Conservation (phyloP, 1,284 basidiomycete genomes). For the Ganoderma resinaceum region DNA sequence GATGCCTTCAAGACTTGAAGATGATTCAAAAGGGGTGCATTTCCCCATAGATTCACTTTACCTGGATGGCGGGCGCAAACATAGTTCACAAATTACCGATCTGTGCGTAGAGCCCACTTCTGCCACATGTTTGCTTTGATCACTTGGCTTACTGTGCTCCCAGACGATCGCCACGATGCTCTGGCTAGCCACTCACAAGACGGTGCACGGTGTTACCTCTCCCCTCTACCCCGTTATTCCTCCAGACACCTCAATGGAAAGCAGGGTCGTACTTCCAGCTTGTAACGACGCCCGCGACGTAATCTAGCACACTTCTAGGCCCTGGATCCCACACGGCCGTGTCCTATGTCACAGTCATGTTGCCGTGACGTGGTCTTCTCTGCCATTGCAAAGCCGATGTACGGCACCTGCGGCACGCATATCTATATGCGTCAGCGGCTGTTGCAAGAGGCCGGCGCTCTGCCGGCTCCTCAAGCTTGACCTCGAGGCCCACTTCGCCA, state of each 20-base stretch:
- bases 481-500: neutral
- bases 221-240: slow-evolving; percentile 24
- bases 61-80: neutral
- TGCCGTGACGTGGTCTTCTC: slow-evolving; percentile 33
- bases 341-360: slow-evolving; percentile 35
- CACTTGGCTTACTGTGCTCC: neutral
- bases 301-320: slow-evolving; percentile 35
- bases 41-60: no score
- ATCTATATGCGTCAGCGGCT: neutral
- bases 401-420: neutral
- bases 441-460: neutral
- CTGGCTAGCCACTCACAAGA: neutral
- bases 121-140: neutral
- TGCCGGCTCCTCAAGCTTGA: neutral
- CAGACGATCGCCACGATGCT: neutral
- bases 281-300: neutral
- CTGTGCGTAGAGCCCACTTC: neutral
- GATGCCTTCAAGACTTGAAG: no score
- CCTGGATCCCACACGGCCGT: slow-evolving; percentile 40
- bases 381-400: slow-evolving; percentile 37
- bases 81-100: neutral
- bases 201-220: no score
- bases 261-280: slow-evolving; percentile 1
- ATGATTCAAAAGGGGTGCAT: no score
- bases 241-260: neutral